Evolutionary conservation across 305 asterid genomes (phyloP).

Genomic region (Fraxinus latifolia): DNA sequence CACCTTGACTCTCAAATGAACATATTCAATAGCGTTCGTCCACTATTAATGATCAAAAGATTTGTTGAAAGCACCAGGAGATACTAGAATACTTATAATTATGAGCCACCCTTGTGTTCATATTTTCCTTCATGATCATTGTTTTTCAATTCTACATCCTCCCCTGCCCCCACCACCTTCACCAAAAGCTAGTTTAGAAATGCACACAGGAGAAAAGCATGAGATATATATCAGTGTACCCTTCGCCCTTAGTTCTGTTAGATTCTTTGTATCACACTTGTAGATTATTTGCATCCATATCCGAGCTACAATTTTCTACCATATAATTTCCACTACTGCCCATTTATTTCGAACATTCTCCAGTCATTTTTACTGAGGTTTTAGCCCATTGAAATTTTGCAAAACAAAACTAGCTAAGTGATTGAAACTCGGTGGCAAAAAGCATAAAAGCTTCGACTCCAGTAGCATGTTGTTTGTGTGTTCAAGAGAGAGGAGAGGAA

Average conservation of each 20-base stretch:
- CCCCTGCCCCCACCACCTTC: not conserved
- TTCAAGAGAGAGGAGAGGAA: conserved; percentile 14
- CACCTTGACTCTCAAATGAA: not conserved
- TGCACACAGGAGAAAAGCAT: not conserved
- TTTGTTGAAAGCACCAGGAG: not conserved
- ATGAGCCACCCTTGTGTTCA: not conserved
- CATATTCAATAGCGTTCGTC: not conserved
- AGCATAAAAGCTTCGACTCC: not conserved
- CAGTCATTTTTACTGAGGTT: not conserved
- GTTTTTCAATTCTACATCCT: not conserved
- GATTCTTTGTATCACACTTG: not conserved
- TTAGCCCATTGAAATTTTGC: not conserved
- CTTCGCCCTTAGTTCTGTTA: not conserved
- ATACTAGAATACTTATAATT: not conserved
- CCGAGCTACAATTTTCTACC: not conserved
- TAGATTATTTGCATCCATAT: not conserved
- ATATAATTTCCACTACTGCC: not conserved
- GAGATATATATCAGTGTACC: not conserved
- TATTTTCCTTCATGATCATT: not conserved
- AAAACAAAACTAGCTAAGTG: not conserved
- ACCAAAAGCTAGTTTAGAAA: not conserved
- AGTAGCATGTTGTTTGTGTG: not conserved
- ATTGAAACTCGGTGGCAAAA: not conserved
- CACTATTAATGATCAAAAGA: not conserved
- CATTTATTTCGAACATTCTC: not conserved